Evolutionary conservation across 441 rosid species (phyloP).

Genomic region (Mallotus repandus): DNA sequence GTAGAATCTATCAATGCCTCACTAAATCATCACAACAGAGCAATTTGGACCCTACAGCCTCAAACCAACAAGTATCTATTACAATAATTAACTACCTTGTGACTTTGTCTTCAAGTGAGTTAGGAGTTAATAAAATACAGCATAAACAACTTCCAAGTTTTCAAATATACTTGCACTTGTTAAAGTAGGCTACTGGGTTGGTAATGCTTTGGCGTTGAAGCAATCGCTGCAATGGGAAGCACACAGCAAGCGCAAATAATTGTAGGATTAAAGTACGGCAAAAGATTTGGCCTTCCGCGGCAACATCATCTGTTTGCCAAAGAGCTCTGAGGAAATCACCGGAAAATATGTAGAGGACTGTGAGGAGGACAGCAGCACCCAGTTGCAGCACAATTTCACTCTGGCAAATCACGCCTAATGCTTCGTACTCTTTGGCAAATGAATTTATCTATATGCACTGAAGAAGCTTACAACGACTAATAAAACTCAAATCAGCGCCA

Average conservation of each 20-base stretch:
- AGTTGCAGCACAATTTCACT: slow-evolving; percentile 73
- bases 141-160: too few species aligned
- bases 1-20: too few species aligned
- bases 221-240: slow-evolving; percentile 83
- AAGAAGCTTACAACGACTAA: too few species aligned
- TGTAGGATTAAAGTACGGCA: slow-evolving; percentile 77
- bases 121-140: too few species aligned
- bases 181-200: slow-evolving; percentile 77
- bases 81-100: too few species aligned
- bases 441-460: too few species aligned
- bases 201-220: slow-evolving; percentile 91
- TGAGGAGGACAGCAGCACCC: slow-evolving; percentile 59
- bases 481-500: too few species aligned
- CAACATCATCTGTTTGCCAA: slow-evolving; percentile 57
- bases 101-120: too few species aligned
- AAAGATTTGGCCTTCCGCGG: slow-evolving; percentile 62
- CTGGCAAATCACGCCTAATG: slow-evolving; percentile 81
- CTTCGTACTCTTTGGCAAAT: slow-evolving; percentile 55
- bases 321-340: slow-evolving; percentile 47
- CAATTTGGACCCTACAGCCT: too few species aligned
- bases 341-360: slow-evolving; percentile 65
- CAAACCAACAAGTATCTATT: too few species aligned
- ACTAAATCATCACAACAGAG: too few species aligned
- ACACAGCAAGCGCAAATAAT: slow-evolving; percentile 62
- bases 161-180: too few species aligned